Conservation (phyloP, 2,329 filamentous ascomycete genomes). For the Fusarium sulawesiense region DNA sequence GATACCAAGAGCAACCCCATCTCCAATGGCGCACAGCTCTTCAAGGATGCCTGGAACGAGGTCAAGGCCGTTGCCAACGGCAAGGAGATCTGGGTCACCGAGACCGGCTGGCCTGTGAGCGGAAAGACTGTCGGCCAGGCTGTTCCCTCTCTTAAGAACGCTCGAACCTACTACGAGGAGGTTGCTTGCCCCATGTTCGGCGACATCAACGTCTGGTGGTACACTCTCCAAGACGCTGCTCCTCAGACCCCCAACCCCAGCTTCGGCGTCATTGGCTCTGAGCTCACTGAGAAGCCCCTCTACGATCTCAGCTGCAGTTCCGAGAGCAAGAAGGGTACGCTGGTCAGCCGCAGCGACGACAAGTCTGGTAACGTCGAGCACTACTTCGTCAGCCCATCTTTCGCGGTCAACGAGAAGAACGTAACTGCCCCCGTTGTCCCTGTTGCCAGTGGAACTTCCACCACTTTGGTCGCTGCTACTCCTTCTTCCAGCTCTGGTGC, state of each 20-base stretch:
- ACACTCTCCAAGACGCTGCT: slow-evolving; percentile 76
- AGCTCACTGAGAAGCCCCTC: slow-evolving; percentile 65
- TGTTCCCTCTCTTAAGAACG: slow-evolving; percentile 73
- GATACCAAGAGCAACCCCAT: slow-evolving; percentile 74
- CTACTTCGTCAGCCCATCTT: slow-evolving; percentile 22
- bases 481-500: slow-evolving; percentile 41
- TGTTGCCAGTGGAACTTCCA: slow-evolving; percentile 17
- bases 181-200: slow-evolving; percentile 79
- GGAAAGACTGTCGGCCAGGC: slow-evolving; percentile 72
- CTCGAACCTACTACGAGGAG: slow-evolving; percentile 82
- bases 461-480: slow-evolving; percentile 16
- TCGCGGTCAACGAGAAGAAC: slow-evolving; percentile 37
- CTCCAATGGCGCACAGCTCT: slow-evolving; percentile 71
- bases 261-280: slow-evolving; percentile 75
- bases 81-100: slow-evolving; percentile 86
- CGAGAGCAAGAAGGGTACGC: slow-evolving; percentile 27
- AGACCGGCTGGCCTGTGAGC: slow-evolving; percentile 87
- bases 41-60: slow-evolving; percentile 72
- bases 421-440: slow-evolving; percentile 34
- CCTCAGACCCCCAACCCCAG: slow-evolving; percentile 71
- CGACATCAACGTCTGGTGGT: slow-evolving; percentile 78
- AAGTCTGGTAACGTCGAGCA: slow-evolving; percentile 11
- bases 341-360: slow-evolving; percentile 17
- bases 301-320: slow-evolving; percentile 69
- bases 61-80: slow-evolving; percentile 69